Base-by-base conservation (phyloP, 768 basidiomycete species). In the Russula olivacea region DNA sequence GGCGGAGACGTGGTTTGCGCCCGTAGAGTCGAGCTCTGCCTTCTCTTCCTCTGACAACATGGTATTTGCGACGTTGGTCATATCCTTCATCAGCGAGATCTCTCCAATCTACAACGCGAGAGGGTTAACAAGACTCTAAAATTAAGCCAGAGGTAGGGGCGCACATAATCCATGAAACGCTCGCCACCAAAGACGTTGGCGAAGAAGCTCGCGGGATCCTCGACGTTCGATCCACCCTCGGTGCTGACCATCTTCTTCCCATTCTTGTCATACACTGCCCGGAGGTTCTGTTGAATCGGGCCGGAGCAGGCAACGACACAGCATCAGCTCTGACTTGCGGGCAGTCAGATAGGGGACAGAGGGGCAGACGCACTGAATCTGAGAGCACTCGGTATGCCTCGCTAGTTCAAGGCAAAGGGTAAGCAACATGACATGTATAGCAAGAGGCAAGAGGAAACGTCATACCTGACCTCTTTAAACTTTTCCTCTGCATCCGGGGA, bases 101-200 rank as follows among this genome's bases (percentile, higher is more conserved):
- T 98, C 96, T 61, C 96, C 96, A 65, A 98, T 96, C 95, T 97
- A 73, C 19, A 48, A 32, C 32, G n/a, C 41, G 6, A 21, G 50
- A 40, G 34, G 60, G 43, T 65, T 21, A 64, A 60, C 54, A 53
- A 50, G 30, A 25, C 36, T 47, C 14, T 40, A 50, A 49, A 47
- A 28, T 55, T 55, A 61, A 17, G 15, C 9, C n/a, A 4, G 23
- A 17, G n/a, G n/a, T 3, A 41, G 55, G 30, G 14, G 38, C 92
- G 73, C 73, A 95, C 92, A 71, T 92, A 93, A 72, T 94, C 92
- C 61, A 79, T 76, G 73, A 97, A 97, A 28, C 89, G 82, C 70
- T 96, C 95, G 25, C 97, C 96, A 57, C 94, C 94, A 72, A 99
- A 99, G 17, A 98, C 91, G 70, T 90, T 88, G 21, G 91, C 89